Evolutionary conservation across 148 eudicot species (phyloP).

Genomic region (Cornus suecica): DNA sequence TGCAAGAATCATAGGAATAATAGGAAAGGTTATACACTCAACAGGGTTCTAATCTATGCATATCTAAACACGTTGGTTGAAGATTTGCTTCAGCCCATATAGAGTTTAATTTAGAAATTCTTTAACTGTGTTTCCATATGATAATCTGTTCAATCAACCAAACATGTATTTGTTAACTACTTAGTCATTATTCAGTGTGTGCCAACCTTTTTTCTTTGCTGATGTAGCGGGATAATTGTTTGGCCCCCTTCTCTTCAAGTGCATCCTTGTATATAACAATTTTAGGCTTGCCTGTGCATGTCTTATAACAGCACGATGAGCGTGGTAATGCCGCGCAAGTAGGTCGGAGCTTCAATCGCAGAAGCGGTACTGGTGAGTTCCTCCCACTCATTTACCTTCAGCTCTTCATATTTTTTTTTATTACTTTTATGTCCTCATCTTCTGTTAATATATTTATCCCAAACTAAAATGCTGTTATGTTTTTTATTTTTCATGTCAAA

Average conservation of each 20-base stretch:
- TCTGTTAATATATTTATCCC: not conserved
- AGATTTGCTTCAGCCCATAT: not conserved
- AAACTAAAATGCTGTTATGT: not conserved
- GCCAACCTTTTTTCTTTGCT: conserved; percentile 39
- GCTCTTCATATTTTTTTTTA: not conserved
- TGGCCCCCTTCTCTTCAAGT: conserved; percentile 45
- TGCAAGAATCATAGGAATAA: no score
- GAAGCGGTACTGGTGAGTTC: conserved; percentile 55
- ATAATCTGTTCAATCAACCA: conserved; percentile 1
- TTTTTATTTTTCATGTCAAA: not conserved
- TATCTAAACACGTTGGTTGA: not conserved
- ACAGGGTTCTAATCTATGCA: not conserved
- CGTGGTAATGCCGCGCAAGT: conserved; percentile 64
- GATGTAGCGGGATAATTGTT: conserved; percentile 52
- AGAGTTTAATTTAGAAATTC: not conserved
- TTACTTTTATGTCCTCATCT: not conserved
- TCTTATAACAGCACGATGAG: conserved; percentile 93
- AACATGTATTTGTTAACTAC: conserved; percentile 16
- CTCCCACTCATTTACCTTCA: conserved; percentile 1
- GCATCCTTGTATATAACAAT: conserved; percentile 62
- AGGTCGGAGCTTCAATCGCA: conserved; percentile 55
- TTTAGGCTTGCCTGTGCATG: conserved; percentile 88
- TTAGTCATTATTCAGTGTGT: conserved; percentile 38
- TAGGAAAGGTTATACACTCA: no score
- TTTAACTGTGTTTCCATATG: conserved; percentile 3